A percentile compares a stretch with the other conserved stretches of the same genome.
These are phyloP conservation scores for Cinnamomum chago DNA, from an alignment of 164 flowering plant genomes.

Conservation along the genomic window DNA sequence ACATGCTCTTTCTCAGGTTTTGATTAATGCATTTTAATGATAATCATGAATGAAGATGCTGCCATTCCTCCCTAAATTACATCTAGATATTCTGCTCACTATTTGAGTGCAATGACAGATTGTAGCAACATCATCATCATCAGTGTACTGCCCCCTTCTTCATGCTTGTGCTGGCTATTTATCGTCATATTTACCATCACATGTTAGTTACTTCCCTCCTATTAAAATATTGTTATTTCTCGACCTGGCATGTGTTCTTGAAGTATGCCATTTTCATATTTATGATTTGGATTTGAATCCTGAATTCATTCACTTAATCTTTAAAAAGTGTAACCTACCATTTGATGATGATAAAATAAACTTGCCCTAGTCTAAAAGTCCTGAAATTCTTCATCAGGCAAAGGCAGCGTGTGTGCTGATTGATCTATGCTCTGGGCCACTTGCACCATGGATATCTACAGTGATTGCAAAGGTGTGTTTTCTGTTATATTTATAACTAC, in stretches of 20 bases:
- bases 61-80: not conserved
- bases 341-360: not conserved
- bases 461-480: slow-evolving; percentile 69
- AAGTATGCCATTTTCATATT: not conserved
- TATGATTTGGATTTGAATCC: not conserved
- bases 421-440: slow-evolving; percentile 71
- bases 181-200: slow-evolving; percentile 75
- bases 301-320: not conserved
- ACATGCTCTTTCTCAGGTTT: slow-evolving; percentile 79
- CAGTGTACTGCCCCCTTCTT: slow-evolving; percentile 64
- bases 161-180: slow-evolving; percentile 82
- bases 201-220: slow-evolving; percentile 44
- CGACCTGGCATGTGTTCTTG: not conserved
- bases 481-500: not conserved
- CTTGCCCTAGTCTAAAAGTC: not conserved
- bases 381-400: slow-evolving; percentile 40
- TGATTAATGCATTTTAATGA: not conserved
- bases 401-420: slow-evolving; percentile 84
- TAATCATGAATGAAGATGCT: not conserved
- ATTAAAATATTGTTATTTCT: not conserved
- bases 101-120: slow-evolving; percentile 49
- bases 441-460: slow-evolving; percentile 78
- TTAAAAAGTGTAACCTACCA: not conserved
- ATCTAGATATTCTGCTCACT: slow-evolving; percentile 11
- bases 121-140: slow-evolving; percentile 56